Percentiles rank a stretch among this genome's conserved stretches.
These are phyloP conservation scores for Mucor ambiguus DNA, from an alignment of 371 early-diverging fungal genomes.

Conservation along the genomic window DNA sequence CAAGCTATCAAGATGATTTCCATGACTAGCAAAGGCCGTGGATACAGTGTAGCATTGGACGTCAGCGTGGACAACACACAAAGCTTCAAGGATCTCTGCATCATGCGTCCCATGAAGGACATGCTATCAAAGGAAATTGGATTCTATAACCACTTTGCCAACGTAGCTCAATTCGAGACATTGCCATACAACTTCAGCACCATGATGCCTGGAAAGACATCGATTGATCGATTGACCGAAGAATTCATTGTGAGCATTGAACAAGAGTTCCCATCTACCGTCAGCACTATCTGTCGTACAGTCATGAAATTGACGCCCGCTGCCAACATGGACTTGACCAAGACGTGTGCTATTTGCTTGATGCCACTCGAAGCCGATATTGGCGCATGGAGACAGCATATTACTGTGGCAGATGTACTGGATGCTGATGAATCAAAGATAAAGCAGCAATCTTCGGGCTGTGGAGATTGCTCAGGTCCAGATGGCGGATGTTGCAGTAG, in stretches of 20 bases:
- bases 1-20: constrained; percentile 82
- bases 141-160: constrained; percentile 63
- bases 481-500: constrained; percentile 34
- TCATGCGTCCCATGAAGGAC: constrained; percentile 85
- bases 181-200: constrained; percentile 59
- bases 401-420: constrained; percentile 49
- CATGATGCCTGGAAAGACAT: constrained; percentile 55
- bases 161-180: constrained; percentile 46
- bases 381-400: constrained; percentile 56
- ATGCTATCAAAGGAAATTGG: constrained; percentile 81
- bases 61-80: constrained; percentile 60
- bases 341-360: constrained; percentile 58
- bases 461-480: constrained; percentile 11
- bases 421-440: neutral
- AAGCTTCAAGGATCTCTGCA: constrained; percentile 46
- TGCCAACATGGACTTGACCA: constrained; percentile 38
- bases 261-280: constrained; percentile 85
- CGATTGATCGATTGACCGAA: constrained; percentile 77
- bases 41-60: constrained; percentile 81
- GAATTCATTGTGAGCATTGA: constrained; percentile 83
- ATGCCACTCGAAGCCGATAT: constrained; percentile 60
- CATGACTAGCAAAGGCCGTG: constrained; percentile 83
- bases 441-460: neutral
- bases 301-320: constrained; percentile 72
- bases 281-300: constrained; percentile 84